These are phyloP conservation scores for Tetraselmis striata DNA, from an alignment of 139 green algal species.

Conservation along the genomic window DNA sequence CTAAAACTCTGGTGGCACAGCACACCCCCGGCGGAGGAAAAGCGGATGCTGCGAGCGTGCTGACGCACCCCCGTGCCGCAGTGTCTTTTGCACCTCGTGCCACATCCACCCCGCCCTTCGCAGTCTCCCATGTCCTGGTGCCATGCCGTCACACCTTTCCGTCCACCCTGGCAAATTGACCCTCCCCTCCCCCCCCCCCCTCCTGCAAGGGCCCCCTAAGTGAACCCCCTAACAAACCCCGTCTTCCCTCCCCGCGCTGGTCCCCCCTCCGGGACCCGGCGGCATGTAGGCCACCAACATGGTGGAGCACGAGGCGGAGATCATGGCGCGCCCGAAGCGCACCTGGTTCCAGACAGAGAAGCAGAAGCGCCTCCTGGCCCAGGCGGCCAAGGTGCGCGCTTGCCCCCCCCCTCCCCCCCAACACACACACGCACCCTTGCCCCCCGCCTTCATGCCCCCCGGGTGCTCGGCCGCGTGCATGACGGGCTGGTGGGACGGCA, in stretches of 20 bases:
- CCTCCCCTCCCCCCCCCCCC: too few species aligned
- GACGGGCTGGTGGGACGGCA: too few species aligned
- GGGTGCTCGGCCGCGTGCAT: too few species aligned
- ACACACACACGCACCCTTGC: too few species aligned
- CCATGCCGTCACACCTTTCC: too few species aligned
- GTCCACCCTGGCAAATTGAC: too few species aligned
- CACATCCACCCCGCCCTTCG: not conserved
- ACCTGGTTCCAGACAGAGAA: slow-evolving; percentile 88
- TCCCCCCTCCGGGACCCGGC: not conserved
- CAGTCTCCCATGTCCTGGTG: too few species aligned
- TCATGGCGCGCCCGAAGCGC: slow-evolving; percentile 69
- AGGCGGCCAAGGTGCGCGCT: not conserved
- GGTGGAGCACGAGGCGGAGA: slow-evolving; percentile 88
- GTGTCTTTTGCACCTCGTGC: not conserved
- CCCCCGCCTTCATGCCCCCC: too few species aligned
- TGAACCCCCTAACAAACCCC: not conserved
- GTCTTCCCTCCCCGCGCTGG: not conserved
- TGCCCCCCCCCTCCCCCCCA: too few species aligned
- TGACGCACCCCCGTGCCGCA: not conserved
- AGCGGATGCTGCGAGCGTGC: not conserved
- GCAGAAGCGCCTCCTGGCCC: slow-evolving; percentile 41
- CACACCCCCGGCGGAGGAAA: not conserved
- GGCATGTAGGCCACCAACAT: slow-evolving; percentile 64
- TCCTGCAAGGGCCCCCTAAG: too few species aligned
- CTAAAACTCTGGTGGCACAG: not conserved